Percentiles rank a stretch among this genome's conserved stretches.
These are phyloP conservation scores for Cucurbita moschata DNA, from an alignment of 306 rosid genomes.

Conservation along the genomic window DNA sequence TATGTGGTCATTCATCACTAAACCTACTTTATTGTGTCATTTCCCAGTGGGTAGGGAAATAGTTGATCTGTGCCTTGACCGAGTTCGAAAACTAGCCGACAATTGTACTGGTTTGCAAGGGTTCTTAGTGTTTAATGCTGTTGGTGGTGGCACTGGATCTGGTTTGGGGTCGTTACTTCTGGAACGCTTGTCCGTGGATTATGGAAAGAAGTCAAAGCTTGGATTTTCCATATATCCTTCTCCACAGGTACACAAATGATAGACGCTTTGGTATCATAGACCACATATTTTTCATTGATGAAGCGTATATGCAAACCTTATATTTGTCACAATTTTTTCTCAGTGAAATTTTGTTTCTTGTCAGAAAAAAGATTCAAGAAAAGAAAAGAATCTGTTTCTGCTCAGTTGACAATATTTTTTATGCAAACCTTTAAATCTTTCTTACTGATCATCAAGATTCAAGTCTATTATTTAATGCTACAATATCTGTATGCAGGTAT, in stretches of 20 bases:
- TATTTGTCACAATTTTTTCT: background rate
- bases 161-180: constrained; percentile 62
- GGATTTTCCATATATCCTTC: constrained; percentile 67
- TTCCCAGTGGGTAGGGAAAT: constrained; percentile 55
- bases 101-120: constrained; percentile 74
- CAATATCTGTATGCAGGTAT: constrained; percentile 30
- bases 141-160: constrained; percentile 80
- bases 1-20: background rate
- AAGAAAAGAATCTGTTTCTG: background rate
- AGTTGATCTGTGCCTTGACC: constrained; percentile 50
- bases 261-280: background rate
- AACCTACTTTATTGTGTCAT: constrained; percentile 13
- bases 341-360: background rate
- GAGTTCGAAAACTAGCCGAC: constrained; percentile 52
- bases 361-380: background rate
- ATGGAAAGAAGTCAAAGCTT: constrained; percentile 63
- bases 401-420: background rate
- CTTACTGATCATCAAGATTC: background rate
- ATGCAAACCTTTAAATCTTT: background rate
- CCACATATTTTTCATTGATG: background rate
- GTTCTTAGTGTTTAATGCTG: constrained; percentile 61
- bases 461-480: background rate
- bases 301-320: background rate
- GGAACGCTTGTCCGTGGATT: constrained; percentile 55
- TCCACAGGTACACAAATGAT: constrained; percentile 39